A percentile compares a stretch with the other conserved stretches of the same genome.
Evolutionary conservation across 164 flowering plant genomes (phyloP).

Genomic region (Umbellularia californica): DNA sequence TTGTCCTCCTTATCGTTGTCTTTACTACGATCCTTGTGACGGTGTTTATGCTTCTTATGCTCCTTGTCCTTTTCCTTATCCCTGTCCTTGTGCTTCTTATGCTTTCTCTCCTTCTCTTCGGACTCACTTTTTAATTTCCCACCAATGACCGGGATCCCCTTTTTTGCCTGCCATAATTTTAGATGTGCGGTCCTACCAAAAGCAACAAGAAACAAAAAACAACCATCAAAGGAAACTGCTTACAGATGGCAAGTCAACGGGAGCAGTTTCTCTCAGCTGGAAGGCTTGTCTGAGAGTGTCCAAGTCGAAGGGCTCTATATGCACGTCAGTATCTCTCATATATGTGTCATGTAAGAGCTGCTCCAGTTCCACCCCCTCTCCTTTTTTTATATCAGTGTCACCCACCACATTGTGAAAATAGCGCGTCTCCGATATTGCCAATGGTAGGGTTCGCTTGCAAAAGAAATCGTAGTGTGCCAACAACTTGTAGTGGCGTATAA

Average conservation of each 20-base stretch:
- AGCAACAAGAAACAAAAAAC: neutral
- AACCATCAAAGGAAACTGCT: constrained; percentile 17
- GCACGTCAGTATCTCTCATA: constrained; percentile 38
- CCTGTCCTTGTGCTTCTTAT: constrained; percentile 66
- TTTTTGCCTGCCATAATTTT: constrained; percentile 44
- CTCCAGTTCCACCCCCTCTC: constrained; percentile 86
- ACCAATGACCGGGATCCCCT: constrained; percentile 57
- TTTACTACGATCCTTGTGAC: constrained; percentile 65
- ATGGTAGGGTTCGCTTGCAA: constrained; percentile 75
- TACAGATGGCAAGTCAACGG: constrained; percentile 61
- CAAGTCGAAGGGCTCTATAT: constrained; percentile 70
- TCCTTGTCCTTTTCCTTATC: constrained; percentile 72
- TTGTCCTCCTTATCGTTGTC: constrained; percentile 71
- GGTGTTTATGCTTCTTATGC: constrained; percentile 74
- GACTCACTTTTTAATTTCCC: constrained; percentile 52
- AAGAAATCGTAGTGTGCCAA: constrained; percentile 69
- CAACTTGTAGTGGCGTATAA: constrained; percentile 69
- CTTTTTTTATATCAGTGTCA: constrained; percentile 82
- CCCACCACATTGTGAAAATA: constrained; percentile 91
- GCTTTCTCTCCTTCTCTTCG: constrained; percentile 70
- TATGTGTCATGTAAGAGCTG: constrained; percentile 57
- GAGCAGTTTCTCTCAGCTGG: constrained; percentile 59
- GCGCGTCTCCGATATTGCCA: constrained; percentile 69
- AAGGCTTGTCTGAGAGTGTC: constrained; percentile 68
- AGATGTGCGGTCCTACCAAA: neutral